A percentile compares a stretch with the other conserved stretches of the same genome.
Evolutionary conservation across 371 early-diverging fungal species (phyloP).

Genomic region (Syncephalastrum monosporum): DNA sequence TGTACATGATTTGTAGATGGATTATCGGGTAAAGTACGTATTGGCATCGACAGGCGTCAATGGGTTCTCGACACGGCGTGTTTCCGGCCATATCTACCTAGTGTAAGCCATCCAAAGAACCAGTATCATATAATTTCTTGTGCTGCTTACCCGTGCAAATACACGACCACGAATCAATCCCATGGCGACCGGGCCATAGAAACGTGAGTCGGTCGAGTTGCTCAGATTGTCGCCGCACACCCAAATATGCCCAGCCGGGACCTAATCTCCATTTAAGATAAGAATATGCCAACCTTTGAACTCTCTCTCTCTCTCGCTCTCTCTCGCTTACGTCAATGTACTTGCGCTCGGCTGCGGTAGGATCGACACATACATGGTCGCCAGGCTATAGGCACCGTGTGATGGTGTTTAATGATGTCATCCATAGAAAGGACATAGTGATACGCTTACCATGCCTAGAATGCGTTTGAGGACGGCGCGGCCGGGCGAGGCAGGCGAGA

Average conservation of each 20-base stretch:
- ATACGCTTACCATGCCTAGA: slow-evolving; percentile 62
- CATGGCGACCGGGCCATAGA: slow-evolving; percentile 82
- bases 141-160: slow-evolving; percentile 57
- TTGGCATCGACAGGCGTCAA: no score
- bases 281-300: no score
- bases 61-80: no score
- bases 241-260: slow-evolving; percentile 73
- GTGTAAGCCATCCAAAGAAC: no score
- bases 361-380: slow-evolving; percentile 69
- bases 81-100: no score
- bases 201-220: slow-evolving; percentile 79
- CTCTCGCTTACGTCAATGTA: slow-evolving; percentile 47
- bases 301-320: not conserved
- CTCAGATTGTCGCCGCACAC: slow-evolving; percentile 78
- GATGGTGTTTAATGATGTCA: not conserved
- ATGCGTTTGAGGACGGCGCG: slow-evolving; percentile 75
- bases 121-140: no score
- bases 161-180: slow-evolving; percentile 78
- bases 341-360: slow-evolving; percentile 52
- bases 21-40: no score
- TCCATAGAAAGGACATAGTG: not conserved
- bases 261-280: slow-evolving; percentile 22
- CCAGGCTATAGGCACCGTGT: slow-evolving; percentile 53
- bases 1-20: no score
- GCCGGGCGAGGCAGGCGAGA: slow-evolving; percentile 66